Conservation (phyloP, 805 yeast genomes). For the Candida saitoana region DNA sequence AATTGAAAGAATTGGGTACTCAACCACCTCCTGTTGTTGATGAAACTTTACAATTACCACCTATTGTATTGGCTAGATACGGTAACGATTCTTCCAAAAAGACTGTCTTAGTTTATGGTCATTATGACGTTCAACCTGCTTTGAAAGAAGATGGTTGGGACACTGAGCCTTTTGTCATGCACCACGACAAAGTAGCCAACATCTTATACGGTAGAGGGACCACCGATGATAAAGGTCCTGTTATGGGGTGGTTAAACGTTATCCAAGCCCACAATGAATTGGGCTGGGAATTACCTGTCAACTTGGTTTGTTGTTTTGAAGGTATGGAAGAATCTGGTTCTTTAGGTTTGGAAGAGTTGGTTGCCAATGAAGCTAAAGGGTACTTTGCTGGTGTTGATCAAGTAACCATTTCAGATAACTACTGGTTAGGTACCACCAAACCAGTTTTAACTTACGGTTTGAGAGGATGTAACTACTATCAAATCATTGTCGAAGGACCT, state of each 20-base stretch:
- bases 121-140: slow-evolving; percentile 99
- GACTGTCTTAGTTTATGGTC: slow-evolving; percentile 90
- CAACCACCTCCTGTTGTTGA: slow-evolving; percentile 90
- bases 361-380: slow-evolving; percentile 68
- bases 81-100: slow-evolving; percentile 82
- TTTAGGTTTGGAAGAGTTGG: slow-evolving; percentile 79
- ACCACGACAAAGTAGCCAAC: slow-evolving; percentile 54
- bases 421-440: slow-evolving; percentile 96
- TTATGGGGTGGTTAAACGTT: slow-evolving; percentile 92
- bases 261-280: slow-evolving; percentile 85
- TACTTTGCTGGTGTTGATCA: slow-evolving; percentile 90
- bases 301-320: slow-evolving; percentile 88
- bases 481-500: slow-evolving; percentile 79
- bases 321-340: slow-evolving; percentile 99
- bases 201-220: slow-evolving; percentile 89
- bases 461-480: slow-evolving; percentile 94
- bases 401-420: slow-evolving; percentile 94
- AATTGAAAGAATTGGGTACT: slow-evolving; percentile 74
- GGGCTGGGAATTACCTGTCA: slow-evolving; percentile 88
- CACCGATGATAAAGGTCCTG: slow-evolving; percentile 98
- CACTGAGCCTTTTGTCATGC: slow-evolving; percentile 81
- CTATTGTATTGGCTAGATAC: slow-evolving; percentile 85
- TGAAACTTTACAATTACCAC: slow-evolving; percentile 73
- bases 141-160: slow-evolving; percentile 89
- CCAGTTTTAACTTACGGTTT: slow-evolving; percentile 97